Evolutionary conservation across 352 stramenopile species (phyloP), one percentile per base, ranked within the genome.

Genomic region (Globisporangium cylindrosporum): DNA sequence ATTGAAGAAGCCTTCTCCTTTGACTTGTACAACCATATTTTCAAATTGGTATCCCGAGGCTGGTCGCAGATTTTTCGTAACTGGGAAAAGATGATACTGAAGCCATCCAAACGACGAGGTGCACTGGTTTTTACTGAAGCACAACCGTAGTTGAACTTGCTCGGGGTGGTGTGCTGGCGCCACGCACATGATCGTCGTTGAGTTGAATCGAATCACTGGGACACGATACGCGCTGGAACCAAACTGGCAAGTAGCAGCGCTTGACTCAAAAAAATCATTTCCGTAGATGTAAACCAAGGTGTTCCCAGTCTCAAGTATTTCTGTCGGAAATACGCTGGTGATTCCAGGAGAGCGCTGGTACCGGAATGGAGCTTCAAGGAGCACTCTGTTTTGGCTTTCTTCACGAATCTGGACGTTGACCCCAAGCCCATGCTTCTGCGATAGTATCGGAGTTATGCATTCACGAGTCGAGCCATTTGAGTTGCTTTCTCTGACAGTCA

Each of bases 361-460:
- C 10, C 53, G 38, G 36, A 85, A 76, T 3, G 73, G 71, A 66
- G 62, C 61, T 49, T 75, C 66, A 24, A 82, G 68, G 2, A 85
- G 20, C 0, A 68, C 15, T 12, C 59, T 34, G 12, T 59, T 18
- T 36, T 78, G 78, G 1, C 55, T 59, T 7, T 12, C 36, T 66
- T 85, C 75, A 55, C 53, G 73, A 36, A 85, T 67, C 64, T 69
- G 55, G 3, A 83, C n/a, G 14, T 7, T 65, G 38, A 60, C 10
- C 32, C 36, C 25, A 25, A 59, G 4, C 54, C 12, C 49, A 51
- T 12, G 7, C 10, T n/a, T 48, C 15, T 18, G 20, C 3, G 10
- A 25, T 34, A 66, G 0, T 2, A 4, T 59, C 3, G 60, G 60
- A 20, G 29, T 32, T 1, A 32, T 24, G 7, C 60, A 66, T 20